These are phyloP conservation scores for Apophysomyces ossiformis DNA, from an alignment of 371 early-diverging fungal species.

Conservation along the genomic window DNA sequence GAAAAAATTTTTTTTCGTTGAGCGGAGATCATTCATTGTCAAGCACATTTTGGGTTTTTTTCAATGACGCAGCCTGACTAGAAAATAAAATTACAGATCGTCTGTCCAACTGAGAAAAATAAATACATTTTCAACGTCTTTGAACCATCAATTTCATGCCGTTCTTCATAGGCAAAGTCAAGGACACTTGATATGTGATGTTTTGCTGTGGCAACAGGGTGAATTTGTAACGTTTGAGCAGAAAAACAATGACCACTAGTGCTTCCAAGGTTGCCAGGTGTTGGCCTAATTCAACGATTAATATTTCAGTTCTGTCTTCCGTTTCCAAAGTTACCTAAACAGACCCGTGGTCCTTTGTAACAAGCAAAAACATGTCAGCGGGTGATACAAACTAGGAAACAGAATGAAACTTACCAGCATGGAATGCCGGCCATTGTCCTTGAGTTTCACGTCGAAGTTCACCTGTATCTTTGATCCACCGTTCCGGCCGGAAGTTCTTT, in stretches of 20 bases:
- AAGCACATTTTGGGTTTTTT: too few species aligned
- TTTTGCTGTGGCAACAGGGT: conserved; percentile 36
- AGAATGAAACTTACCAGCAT: conserved; percentile 47
- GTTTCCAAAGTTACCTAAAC: conserved; percentile 15
- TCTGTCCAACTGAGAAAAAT: too few species aligned
- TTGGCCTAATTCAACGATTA: conserved; percentile 6
- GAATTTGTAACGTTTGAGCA: conserved; percentile 41
- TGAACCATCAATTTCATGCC: conserved; percentile 37
- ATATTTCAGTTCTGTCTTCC: neutral
- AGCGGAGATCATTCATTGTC: too few species aligned
- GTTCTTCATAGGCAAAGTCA: conserved; percentile 52
- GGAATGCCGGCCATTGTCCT: conserved; percentile 52
- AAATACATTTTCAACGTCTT: neutral
- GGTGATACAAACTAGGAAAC: neutral
- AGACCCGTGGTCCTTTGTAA: conserved; percentile 20
- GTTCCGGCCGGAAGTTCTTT: conserved; percentile 58
- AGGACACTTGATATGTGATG: conserved; percentile 31
- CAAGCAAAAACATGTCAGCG: neutral
- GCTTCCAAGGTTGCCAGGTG: conserved; percentile 48
- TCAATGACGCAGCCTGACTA: too few species aligned
- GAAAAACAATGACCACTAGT: conserved; percentile 31
- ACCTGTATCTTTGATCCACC: conserved; percentile 53
- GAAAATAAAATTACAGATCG: too few species aligned
- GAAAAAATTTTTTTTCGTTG: too few species aligned
- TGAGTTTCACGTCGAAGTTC: conserved; percentile 32